phyloP scores from a whole-genome alignment of 768 basidiomycete species.

The Tylopilus rubrobrunneus region DNA sequence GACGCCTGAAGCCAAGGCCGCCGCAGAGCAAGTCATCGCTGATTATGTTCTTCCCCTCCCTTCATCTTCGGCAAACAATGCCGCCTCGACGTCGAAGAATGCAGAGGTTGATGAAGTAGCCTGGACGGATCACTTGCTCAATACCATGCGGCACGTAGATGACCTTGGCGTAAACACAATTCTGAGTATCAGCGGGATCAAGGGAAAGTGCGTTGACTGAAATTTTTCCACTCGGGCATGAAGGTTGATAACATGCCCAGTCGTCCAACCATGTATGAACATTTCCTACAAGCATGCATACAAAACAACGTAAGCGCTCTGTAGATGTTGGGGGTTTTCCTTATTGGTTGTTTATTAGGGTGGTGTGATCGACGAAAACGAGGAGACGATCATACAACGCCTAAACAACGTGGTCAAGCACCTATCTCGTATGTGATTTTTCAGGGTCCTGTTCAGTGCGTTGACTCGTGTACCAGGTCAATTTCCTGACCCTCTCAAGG shows the following conservation, averaged over 20 bases:
- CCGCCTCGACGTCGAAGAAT: slow-evolving; percentile 41
- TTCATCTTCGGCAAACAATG: slow-evolving; percentile 26
- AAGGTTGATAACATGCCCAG: slow-evolving; percentile 32
- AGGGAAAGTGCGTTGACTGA: slow-evolving; percentile 43
- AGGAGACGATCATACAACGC: slow-evolving; percentile 54
- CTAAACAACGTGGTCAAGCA: slow-evolving; percentile 54
- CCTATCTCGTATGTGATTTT: slow-evolving; percentile 52
- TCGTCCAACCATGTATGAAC: slow-evolving; percentile 66
- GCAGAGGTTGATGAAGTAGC: slow-evolving; percentile 68
- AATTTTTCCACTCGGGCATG: not conserved
- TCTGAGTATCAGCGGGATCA: slow-evolving; percentile 59
- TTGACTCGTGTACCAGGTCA: slow-evolving; percentile 33
- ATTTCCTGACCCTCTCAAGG: slow-evolving; percentile 71
- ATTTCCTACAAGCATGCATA: slow-evolving; percentile 69
- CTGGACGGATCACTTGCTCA: slow-evolving; percentile 84
- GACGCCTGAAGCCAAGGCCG: slow-evolving; percentile 54
- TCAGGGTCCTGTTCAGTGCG: not conserved
- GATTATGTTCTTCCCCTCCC: slow-evolving; percentile 84
- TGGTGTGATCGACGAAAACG: slow-evolving; percentile 84
- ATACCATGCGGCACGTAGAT: slow-evolving; percentile 66
- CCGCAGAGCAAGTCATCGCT: slow-evolving; percentile 65
- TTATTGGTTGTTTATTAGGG: slow-evolving; percentile 50
- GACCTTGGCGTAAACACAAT: slow-evolving; percentile 56
- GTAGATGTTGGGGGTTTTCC: not conserved
- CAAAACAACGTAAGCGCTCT: slow-evolving; percentile 72